phyloP scores from a whole-genome alignment of 306 rosid genomes.

The Acacia confusa region DNA sequence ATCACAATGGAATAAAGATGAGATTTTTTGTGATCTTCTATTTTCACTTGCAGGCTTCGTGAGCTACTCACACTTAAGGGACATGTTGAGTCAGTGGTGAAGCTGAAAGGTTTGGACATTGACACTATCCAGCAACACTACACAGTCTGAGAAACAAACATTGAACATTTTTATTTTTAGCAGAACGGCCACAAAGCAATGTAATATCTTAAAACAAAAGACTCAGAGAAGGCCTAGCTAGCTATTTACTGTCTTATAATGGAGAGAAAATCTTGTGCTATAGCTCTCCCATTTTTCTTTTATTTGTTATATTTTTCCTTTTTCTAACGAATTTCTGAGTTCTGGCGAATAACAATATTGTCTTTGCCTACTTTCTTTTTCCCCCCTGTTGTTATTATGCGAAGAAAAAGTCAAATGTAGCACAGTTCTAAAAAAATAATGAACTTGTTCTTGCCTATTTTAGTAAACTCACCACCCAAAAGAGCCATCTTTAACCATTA shows the following conservation, averaged over 20 bases:
- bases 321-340: conserved; percentile 37
- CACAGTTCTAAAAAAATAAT: background rate
- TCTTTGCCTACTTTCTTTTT: conserved; percentile 38
- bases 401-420: conserved; percentile 30
- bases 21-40: background rate
- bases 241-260: conserved; percentile 28
- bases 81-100: conserved; percentile 96
- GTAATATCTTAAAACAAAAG: conserved; percentile 26
- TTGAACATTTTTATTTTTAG: conserved; percentile 24
- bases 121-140: conserved; percentile 97
- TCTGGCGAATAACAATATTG: conserved; percentile 31
- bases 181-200: conserved; percentile 26
- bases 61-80: conserved; percentile 96
- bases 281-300: conserved; percentile 31
- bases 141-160: conserved; percentile 60
- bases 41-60: conserved; percentile 65
- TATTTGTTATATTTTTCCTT: conserved; percentile 4
- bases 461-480: background rate
- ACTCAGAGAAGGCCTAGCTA: conserved; percentile 32
- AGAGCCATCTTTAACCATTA: background rate
- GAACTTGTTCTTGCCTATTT: background rate
- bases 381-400: conserved; percentile 1
- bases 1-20: background rate
- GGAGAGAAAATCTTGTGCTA: conserved; percentile 40
- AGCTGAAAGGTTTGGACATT: conserved; percentile 93